phyloP scores from a whole-genome alignment of 495 filamentous ascomycete genomes.

The Massariosphaeria phaeospora region DNA sequence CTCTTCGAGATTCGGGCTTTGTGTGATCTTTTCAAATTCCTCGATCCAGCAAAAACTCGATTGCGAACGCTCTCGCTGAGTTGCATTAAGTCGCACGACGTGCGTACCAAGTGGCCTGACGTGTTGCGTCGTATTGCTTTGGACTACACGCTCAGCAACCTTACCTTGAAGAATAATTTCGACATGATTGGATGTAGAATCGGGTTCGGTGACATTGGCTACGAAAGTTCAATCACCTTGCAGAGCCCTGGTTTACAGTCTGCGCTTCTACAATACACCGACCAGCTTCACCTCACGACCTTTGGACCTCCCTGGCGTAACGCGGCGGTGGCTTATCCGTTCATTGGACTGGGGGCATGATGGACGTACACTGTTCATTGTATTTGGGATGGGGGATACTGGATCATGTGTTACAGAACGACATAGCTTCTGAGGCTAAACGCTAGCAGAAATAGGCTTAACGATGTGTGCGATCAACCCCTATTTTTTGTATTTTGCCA shows the following conservation, averaged over 20 bases:
- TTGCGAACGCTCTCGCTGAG: slow-evolving; percentile 6
- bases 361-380: too few relatives aligned
- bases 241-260: background rate
- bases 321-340: slow-evolving; percentile 15
- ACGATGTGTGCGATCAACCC: too few relatives aligned
- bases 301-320: slow-evolving; percentile 12
- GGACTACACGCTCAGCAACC: background rate
- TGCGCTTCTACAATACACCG: background rate
- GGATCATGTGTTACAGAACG: too few relatives aligned
- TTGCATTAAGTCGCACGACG: slow-evolving; percentile 9
- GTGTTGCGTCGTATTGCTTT: slow-evolving; percentile 7
- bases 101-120: background rate
- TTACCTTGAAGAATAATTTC: slow-evolving; percentile 12
- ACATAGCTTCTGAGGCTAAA: too few relatives aligned
- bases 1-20: slow-evolving; percentile 10
- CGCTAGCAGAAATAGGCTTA: too few relatives aligned
- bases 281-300: background rate
- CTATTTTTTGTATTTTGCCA: too few relatives aligned
- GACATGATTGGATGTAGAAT: background rate
- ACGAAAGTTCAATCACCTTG: background rate
- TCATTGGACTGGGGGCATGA: slow-evolving; percentile 6
- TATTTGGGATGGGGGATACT: too few relatives aligned
- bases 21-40: slow-evolving; percentile 9
- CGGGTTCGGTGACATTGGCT: background rate
- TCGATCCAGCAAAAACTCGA: background rate